phyloP scores from a whole-genome alignment of 805 yeast species.

The Yarrowia alimentaria region DNA sequence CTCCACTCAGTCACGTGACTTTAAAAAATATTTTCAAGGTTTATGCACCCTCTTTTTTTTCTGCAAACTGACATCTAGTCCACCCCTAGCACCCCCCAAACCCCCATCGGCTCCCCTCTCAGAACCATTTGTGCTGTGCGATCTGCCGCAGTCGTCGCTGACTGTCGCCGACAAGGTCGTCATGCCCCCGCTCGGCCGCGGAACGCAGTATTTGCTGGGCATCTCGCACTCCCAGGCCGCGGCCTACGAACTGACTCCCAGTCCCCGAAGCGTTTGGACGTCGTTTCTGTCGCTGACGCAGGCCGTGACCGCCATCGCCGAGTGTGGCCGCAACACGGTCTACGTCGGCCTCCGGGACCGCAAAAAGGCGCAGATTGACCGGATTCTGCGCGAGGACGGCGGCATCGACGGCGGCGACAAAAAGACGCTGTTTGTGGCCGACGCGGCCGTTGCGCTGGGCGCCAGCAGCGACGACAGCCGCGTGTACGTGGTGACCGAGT shows the following conservation, averaged over 20 bases:
- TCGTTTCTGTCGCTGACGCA: conserved; percentile 40
- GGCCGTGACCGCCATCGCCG: conserved; percentile 34
- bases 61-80: too few relatives aligned
- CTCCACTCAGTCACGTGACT: too few relatives aligned
- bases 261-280: conserved; percentile 39
- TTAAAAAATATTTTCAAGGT: conserved; percentile 8
- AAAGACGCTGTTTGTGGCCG: conserved; percentile 2
- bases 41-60: conserved; percentile 20
- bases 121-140: conserved; percentile 33
- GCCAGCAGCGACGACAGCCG: conserved; percentile 9
- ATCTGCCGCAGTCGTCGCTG: conserved; percentile 32
- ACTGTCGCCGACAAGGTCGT: conserved; percentile 15
- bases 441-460: conserved; percentile 2
- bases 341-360: conserved; percentile 37
- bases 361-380: conserved; percentile 33
- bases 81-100: not conserved
- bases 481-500: conserved; percentile 9
- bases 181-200: conserved; percentile 9
- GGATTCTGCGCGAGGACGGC: conserved; percentile 17
- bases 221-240: conserved; percentile 38
- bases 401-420: not conserved
- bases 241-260: conserved; percentile 36
- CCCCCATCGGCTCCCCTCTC: conserved; percentile 32
- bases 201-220: conserved; percentile 34
- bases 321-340: conserved; percentile 26